Base-by-base conservation (phyloP, 305 asterid genomes). In the Plantago rigida region DNA sequence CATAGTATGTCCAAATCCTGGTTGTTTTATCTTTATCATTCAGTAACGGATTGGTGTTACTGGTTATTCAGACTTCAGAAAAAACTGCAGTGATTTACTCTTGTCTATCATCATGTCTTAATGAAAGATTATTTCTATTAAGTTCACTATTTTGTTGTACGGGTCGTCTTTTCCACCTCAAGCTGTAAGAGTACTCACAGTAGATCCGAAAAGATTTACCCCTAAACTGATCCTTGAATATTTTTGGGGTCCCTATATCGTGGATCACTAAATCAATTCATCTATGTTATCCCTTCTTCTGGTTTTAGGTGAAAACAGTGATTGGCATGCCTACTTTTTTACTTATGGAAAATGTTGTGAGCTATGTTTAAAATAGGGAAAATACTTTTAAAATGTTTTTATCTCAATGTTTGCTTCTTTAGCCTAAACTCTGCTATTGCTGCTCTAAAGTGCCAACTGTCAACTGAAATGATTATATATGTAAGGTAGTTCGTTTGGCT, bases 1-100 rank as follows among this genome's bases (percentile, higher is more conserved):
- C 96, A 88, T 76, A 79, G 98, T 91, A 86, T 62, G 98, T 78
- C 62, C 67, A 28, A 62, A 48, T 62, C 54, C 62, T 48, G 62
- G 70, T 65, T 75, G 70, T 65, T 75, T 65, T 69, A 41, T 67
- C 29, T 61, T 62, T 67, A 42, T 64, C 62, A 59, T 65, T 77
- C 39, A 52, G 45, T 39, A 10, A 39, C 8, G 2, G 45, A 39
- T 39, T 59, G 50, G 41, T 66, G 29, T 47, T 70, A 46, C 24
- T 26, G 15, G 26, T 55, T 24, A 65, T 53, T 51, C 64, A 29
- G n/a, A 26, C 19, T 17, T 17, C 19, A 17, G 19, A 17, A 0
- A 0, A 17, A 17, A 17, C 19, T 17, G 19, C 19, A 17, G 0
- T 17, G 19, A 17, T 17, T 17, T 17, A 17, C 19, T 17, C 19